Evolutionary conservation across 1,284 basidiomycete species (phyloP).

Genomic region (Fomitopsis pinicola): DNA sequence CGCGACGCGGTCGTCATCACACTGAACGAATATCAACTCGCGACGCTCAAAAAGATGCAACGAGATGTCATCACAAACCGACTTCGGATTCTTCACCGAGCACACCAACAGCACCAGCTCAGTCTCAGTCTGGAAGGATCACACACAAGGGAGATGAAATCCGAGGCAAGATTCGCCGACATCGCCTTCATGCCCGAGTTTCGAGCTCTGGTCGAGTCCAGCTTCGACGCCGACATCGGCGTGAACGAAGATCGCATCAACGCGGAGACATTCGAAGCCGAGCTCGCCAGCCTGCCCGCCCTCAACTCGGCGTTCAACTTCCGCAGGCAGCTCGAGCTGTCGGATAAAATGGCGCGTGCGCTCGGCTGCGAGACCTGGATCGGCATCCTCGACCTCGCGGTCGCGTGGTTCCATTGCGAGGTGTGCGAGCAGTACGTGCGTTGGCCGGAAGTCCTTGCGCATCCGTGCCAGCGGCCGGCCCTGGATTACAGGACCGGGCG

Average conservation of each 20-base stretch:
- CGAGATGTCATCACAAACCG: background rate
- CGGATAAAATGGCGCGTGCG: background rate
- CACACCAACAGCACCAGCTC: background rate
- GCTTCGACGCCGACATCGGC: background rate
- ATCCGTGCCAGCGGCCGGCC: background rate
- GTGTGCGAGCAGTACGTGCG: background rate
- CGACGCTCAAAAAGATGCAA: background rate
- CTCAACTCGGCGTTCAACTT: background rate
- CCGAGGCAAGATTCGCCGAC: background rate
- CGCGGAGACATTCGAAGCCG: constrained; percentile 5
- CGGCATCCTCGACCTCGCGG: background rate
- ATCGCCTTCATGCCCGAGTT: background rate
- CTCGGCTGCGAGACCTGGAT: background rate
- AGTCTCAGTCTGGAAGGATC: background rate
- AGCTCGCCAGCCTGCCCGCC: background rate
- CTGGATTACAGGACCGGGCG: background rate
- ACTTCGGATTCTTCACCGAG: background rate
- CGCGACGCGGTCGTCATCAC: background rate
- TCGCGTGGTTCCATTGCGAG: constrained; percentile 3
- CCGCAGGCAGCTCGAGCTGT: background rate
- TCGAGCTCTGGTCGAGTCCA: background rate
- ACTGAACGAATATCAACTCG: background rate
- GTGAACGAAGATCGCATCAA: constrained; percentile 5
- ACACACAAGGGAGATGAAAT: background rate
- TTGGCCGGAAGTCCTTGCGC: constrained; percentile 1